These are phyloP conservation scores for Leptographium flavum DNA, from an alignment of 2,329 filamentous ascomycete species.

Conservation along the genomic window DNA sequence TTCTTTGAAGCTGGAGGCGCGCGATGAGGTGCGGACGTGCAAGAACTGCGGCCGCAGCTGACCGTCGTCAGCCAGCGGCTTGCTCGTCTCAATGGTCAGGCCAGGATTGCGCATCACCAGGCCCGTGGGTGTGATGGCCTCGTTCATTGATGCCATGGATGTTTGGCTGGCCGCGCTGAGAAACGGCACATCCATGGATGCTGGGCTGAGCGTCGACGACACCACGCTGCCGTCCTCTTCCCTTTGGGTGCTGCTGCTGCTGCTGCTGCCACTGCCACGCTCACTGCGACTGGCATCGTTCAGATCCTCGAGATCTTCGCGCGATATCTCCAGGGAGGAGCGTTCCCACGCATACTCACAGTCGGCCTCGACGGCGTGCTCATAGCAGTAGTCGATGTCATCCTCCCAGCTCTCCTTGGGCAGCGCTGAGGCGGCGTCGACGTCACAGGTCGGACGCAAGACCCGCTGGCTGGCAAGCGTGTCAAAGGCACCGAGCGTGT, in stretches of 20 bases:
- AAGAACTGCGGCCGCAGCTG: constrained; percentile 14
- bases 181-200: constrained; percentile 27
- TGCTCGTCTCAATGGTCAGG: constrained; percentile 9
- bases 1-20: constrained; percentile 41
- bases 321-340: constrained; percentile 33
- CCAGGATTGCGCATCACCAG: constrained; percentile 14
- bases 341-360: constrained; percentile 54
- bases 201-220: constrained; percentile 17
- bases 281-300: constrained; percentile 10
- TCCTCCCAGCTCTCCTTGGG: constrained; percentile 47
- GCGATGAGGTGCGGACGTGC: constrained; percentile 28
- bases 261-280: neutral
- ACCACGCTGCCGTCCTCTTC: constrained; percentile 3
- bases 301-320: constrained; percentile 16
- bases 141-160: constrained; percentile 25
- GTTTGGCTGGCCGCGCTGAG: constrained; percentile 35
- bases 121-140: constrained; percentile 30
- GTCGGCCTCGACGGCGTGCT: constrained; percentile 52
- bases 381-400: constrained; percentile 57
- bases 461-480: constrained; percentile 22
- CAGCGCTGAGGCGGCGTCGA: constrained; percentile 16
- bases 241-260: constrained; percentile 1
- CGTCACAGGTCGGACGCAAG: constrained; percentile 15
- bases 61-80: neutral
- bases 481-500: constrained; percentile 34